phyloP scores from a whole-genome alignment of 1,284 basidiomycete genomes.

The Ustilago tritici region DNA sequence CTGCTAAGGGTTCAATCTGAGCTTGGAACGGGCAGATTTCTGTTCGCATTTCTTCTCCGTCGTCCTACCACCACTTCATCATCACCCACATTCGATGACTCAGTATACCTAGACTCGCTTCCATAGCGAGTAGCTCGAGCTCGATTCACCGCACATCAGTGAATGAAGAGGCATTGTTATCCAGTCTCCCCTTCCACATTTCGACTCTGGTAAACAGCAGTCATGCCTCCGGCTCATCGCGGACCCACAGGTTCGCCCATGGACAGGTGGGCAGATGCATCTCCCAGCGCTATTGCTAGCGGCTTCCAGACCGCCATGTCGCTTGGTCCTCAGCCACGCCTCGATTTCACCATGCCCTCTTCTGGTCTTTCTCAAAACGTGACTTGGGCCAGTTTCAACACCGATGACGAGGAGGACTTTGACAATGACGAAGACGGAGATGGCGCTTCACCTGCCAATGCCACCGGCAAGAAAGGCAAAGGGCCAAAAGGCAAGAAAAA shows the following conservation, averaged over 20 bases:
- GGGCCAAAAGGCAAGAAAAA: constrained; percentile 20
- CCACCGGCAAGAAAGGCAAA: constrained; percentile 30
- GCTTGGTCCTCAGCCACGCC: constrained; percentile 55
- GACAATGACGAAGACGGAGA: constrained; percentile 55
- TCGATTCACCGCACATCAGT: not conserved
- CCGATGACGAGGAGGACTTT: constrained; percentile 49
- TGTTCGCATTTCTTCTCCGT: not conserved
- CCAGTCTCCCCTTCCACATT: not conserved
- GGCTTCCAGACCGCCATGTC: constrained; percentile 59
- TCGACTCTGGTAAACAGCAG: not conserved
- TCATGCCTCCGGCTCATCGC: constrained; percentile 54
- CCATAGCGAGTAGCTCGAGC: not conserved
- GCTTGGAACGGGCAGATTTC: not conserved
- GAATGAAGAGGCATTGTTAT: no score
- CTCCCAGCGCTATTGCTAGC: constrained; percentile 52
- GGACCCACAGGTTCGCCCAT: constrained; percentile 55
- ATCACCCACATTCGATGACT: not conserved
- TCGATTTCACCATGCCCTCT: constrained; percentile 3
- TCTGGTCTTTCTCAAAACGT: constrained; percentile 24
- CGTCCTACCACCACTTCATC: not conserved
- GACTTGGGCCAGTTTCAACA: constrained; percentile 26
- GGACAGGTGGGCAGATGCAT: constrained; percentile 60
- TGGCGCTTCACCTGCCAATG: constrained; percentile 17
- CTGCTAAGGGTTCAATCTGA: not conserved
- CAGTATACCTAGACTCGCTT: not conserved